Percentiles rank a stretch among this genome's conserved stretches.
These are phyloP conservation scores for Cochlearia excelsa DNA, from an alignment of 345 rosid species.

Conservation along the genomic window DNA sequence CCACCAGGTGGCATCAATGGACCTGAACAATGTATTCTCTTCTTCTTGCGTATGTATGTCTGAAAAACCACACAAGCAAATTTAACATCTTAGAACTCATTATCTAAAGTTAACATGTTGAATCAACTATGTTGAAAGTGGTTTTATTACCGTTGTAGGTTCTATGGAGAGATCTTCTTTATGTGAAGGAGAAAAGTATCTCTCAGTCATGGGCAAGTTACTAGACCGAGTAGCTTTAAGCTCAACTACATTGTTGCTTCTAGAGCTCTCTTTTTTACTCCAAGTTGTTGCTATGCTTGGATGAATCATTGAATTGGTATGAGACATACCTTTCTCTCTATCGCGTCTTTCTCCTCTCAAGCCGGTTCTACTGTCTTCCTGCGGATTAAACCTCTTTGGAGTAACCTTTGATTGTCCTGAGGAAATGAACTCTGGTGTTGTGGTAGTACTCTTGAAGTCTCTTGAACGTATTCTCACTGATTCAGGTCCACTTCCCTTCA, in stretches of 20 bases:
- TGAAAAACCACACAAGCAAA: constrained; percentile 35
- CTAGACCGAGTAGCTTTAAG: constrained; percentile 26
- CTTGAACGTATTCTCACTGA: constrained; percentile 58
- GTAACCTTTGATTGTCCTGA: constrained; percentile 44
- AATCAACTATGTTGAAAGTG: neutral
- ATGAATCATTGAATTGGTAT: constrained; percentile 33
- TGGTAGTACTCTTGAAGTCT: constrained; percentile 42
- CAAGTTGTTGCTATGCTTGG: constrained; percentile 29
- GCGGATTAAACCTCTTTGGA: constrained; percentile 5
- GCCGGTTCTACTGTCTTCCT: constrained; percentile 22
- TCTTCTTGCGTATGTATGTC: constrained; percentile 65
- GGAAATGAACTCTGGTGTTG: constrained; percentile 63
- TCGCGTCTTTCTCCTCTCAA: constrained; percentile 21
- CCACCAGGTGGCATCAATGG: constrained; percentile 95
- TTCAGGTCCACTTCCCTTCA: constrained; percentile 60
- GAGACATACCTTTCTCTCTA: constrained; percentile 23
- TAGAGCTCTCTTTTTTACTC: constrained; percentile 32
- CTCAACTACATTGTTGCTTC: constrained; percentile 18
- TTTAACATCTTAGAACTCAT: constrained; percentile 4
- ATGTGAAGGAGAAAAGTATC: constrained; percentile 34
- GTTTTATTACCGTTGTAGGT: constrained; percentile 41
- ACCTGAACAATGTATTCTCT: constrained; percentile 80
- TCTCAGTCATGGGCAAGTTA: constrained; percentile 19
- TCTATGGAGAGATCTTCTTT: constrained; percentile 28
- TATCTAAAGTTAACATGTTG: constrained; percentile 1